Evolutionary conservation across 116 monocot species (phyloP), one percentile per base, ranked within the genome.

Genomic region (Cymodocea nodosa): DNA sequence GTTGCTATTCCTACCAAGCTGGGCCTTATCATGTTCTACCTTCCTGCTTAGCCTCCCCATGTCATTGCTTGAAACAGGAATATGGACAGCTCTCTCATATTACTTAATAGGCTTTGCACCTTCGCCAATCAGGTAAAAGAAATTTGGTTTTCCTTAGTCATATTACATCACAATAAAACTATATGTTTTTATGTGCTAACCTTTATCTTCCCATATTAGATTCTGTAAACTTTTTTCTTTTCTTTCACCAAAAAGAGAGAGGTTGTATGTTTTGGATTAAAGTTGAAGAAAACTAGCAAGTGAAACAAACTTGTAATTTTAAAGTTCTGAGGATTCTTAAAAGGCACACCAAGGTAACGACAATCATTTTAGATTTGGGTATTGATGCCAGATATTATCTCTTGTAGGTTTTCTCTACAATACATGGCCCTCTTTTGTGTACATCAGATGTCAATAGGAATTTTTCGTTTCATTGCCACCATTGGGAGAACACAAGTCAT

Each of bases 31-130:
- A 73, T 63, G 59, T 76, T 6, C 34, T 83, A 40, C 83, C 83
- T 3, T 7, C 66, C n/a, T 83, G 83, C 61, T 83, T 30, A 83
- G 76, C 59, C 76, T 83, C 36, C 83, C 79, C 15, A 66, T 83
- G 62, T 58, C 75, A 37, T 65, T 79, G 15, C 13, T 78, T 1
- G 83, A 83, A 70, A 63, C 52, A 66, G 75, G n/a, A 30, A 62
- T 79, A 4, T 83, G 78, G 85, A 76, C 74, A 15, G 40, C 53
- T 23, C 40, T 95, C 24, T 90, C 90, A 37, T 90, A 95, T 73
- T 95, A 75, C 78, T 66, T 56, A 19, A 80, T 89, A 58, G 95
- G 95, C 14, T 95, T 77, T 66, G 85, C 95, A 44, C 87, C 90
- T 56, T 76, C 87, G 55, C 67, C 66, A 36, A 54, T 61, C 40